Conservation (phyloP, 345 rosid species). For the Arabidopsis arenosa region DNA sequence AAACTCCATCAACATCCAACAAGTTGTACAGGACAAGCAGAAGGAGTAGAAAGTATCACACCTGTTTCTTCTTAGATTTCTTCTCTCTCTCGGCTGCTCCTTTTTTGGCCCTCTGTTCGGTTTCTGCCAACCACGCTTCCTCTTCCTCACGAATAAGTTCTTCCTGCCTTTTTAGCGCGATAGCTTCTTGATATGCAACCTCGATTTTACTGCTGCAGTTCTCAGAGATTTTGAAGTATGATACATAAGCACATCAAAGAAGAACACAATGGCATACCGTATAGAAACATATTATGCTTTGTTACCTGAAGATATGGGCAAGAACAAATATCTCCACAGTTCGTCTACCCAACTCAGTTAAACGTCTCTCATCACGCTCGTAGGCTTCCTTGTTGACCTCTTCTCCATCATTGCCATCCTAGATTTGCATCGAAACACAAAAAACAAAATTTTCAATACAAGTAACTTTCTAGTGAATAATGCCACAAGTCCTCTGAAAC, state of each 20-base stretch:
- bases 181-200: constrained; percentile 96
- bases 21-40: constrained; percentile 23
- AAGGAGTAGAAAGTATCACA: constrained; percentile 26
- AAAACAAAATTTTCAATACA: constrained; percentile 11
- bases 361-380: constrained; percentile 90
- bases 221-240: constrained; percentile 22
- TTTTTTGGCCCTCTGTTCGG: constrained; percentile 85
- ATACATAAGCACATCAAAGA: constrained; percentile 22
- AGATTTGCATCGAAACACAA: constrained; percentile 31
- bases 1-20: constrained; percentile 30
- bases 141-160: constrained; percentile 99
- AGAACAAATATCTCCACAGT: constrained; percentile 96
- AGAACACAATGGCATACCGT: background rate
- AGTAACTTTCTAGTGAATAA: constrained; percentile 15
- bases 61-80: constrained; percentile 96
- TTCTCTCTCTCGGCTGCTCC: constrained; percentile 80
- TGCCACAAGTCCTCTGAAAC: background rate
- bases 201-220: constrained; percentile 83
- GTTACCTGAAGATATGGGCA: constrained; percentile 89
- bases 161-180: constrained; percentile 95
- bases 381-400: constrained; percentile 77
- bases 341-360: constrained; percentile 92
- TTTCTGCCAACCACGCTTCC: constrained; percentile 86
- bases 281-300: constrained; percentile 19
- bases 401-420: constrained; percentile 92